These are phyloP conservation scores for Neltuma alba DNA, from an alignment of 306 rosid genomes.

Conservation along the genomic window DNA sequence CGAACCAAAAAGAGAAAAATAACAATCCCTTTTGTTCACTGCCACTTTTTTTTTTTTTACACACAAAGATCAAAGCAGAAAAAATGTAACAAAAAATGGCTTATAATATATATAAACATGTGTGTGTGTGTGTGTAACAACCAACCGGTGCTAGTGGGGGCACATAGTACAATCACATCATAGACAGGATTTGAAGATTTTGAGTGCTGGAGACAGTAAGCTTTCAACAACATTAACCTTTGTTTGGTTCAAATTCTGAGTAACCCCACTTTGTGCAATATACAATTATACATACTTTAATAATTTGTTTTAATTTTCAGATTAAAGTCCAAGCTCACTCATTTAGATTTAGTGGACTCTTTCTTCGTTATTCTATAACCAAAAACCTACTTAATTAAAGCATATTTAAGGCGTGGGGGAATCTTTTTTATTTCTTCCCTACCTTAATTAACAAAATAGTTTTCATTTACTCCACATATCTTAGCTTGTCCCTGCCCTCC, in stretches of 20 bases:
- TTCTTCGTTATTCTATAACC: not conserved
- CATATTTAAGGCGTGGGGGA: slow-evolving; percentile 22
- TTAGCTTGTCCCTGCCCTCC: not conserved
- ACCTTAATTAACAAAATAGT: not conserved
- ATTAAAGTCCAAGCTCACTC: not conserved
- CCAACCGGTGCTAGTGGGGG: not conserved
- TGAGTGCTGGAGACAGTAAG: not conserved
- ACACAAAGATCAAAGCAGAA: not conserved
- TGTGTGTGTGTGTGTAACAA: too few relatives aligned
- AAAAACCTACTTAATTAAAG: not conserved
- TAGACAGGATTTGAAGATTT: not conserved
- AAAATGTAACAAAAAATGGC: not conserved
- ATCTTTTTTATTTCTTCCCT: not conserved
- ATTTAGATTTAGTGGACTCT: not conserved
- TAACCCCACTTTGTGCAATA: slow-evolving; percentile 10
- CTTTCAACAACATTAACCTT: not conserved
- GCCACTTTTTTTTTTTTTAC: not conserved
- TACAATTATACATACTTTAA: not conserved
- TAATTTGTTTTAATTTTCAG: not conserved
- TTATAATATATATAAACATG: too few relatives aligned
- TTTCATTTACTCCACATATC: not conserved
- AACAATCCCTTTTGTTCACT: not conserved
- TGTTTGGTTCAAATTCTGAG: not conserved
- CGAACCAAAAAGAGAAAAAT: not conserved
- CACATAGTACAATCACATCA: not conserved